Evolutionary conservation across 1,139 yeast species (phyloP), one percentile per base, ranked within the genome.

Genomic region (Blastobotrys raffinosifermentans): DNA sequence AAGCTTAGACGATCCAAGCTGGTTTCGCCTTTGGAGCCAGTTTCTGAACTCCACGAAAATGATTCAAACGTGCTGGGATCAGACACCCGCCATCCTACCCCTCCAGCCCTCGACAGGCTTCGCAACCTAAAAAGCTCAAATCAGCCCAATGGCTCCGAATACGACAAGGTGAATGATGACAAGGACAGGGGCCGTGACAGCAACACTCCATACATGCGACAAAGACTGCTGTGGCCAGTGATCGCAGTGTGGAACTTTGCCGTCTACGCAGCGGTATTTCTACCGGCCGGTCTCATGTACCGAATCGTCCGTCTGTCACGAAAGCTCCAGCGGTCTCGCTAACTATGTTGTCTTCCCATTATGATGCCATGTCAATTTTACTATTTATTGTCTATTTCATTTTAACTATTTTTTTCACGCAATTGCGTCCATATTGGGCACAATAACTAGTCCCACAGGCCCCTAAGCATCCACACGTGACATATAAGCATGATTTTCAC

Each of bases 121-220:
- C n/a, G n/a, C n/a, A n/a, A 26, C 18, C 14, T 10, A 26, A n/a
- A 5, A 26, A 26, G 29, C 29, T 17, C 18, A 26, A 3, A 17
- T 4, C 11, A 3, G 10, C 17, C 18, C 29, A 26, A 26, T 26
- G 14, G 29, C 18, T 4, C 26, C 26, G 14, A 15, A 8, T 15
- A 19, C 29, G 29, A 19, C 16, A 26, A n/a, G 18, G 14, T 5
- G 29, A 26, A 11, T 26, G 18, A 11, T 7, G 14, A n/a, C 8
- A n/a, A n/a, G 29, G 18, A 7, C 29, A 21, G 27, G n/a, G n/a
- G n/a, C n/a, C n/a, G n/a, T 34, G n/a, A 11, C 33, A 5, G 26
- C 16, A 23, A 22, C 23, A 19, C 17, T 8, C 20, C 32, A 4
- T 29, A 29, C 16, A 22, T 19, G 11, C 32, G 20, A 17, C 32